Evolutionary conservation across 306 rosid species (phyloP).

Genomic region (Purshia tridentata): DNA sequence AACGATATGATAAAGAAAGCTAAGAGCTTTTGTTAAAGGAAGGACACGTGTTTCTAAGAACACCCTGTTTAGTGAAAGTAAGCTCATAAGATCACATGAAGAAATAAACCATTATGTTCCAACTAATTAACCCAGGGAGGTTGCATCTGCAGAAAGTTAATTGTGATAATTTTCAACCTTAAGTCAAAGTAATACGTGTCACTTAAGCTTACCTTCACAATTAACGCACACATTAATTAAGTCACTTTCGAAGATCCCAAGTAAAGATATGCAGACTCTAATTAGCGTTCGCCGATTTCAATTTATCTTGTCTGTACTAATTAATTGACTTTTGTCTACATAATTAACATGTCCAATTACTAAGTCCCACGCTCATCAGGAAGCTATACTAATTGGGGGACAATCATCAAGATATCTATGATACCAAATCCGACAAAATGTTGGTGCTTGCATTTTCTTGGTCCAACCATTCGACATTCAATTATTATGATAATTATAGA

Average conservation of each 20-base stretch:
- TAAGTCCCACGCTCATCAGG: not conserved
- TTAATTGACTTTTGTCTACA: not conserved
- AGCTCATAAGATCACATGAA: constrained; percentile 25
- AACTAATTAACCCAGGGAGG: not conserved
- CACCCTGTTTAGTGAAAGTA: constrained; percentile 53
- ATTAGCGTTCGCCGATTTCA: not conserved
- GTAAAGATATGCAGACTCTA: not conserved
- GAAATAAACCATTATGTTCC: not conserved
- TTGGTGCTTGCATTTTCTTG: not conserved
- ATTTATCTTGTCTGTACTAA: not conserved
- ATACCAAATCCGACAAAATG: not conserved
- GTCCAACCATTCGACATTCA: not conserved
- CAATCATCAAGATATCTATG: constrained; percentile 1
- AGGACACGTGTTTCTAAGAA: constrained; percentile 44
- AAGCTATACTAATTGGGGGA: not conserved
- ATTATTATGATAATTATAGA: not conserved
- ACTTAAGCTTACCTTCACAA: not conserved
- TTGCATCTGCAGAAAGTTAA: not conserved
- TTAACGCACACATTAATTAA: not conserved
- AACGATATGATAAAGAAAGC: too few relatives aligned
- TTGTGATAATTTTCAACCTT: not conserved
- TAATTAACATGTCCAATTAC: not conserved
- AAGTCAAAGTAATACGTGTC: constrained; percentile 3
- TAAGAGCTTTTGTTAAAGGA: not conserved
- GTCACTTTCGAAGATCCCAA: constrained; percentile 30